Evolutionary conservation across 176 grass and related monocot genomes (phyloP).

Genomic region (Ensete ventricosum): DNA sequence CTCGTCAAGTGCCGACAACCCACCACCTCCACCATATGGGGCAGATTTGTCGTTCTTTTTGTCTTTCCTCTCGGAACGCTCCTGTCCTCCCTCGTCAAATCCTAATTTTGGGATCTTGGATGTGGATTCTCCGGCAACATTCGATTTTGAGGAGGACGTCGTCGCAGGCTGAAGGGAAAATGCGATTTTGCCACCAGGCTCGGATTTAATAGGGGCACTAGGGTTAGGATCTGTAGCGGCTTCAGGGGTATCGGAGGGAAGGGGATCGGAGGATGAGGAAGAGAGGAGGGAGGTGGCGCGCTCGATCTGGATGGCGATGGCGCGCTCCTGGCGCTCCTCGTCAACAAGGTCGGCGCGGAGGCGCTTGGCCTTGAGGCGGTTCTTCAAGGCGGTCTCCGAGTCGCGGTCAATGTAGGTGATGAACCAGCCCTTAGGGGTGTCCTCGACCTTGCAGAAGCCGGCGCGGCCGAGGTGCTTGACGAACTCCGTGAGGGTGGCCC

Average conservation of each 20-base stretch:
- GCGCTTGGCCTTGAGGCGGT: conserved; percentile 74
- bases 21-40: conserved; percentile 15
- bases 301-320: conserved; percentile 72
- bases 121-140: background rate
- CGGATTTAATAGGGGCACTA: conserved; percentile 8
- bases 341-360: conserved; percentile 60
- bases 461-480: conserved; percentile 15
- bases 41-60: conserved; percentile 38
- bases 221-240: background rate
- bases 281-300: conserved; percentile 19
- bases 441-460: conserved; percentile 67
- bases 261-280: background rate
- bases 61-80: conserved; percentile 9
- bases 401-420: conserved; percentile 86
- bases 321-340: conserved; percentile 74
- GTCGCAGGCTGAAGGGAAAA: conserved; percentile 44
- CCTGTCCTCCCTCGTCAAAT: conserved; percentile 41
- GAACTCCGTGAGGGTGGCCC: conserved; percentile 10
- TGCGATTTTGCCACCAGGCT: conserved; percentile 40
- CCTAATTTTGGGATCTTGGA: conserved; percentile 37
- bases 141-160: background rate
- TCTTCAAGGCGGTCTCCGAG: conserved; percentile 72
- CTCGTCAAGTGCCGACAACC: conserved; percentile 58
- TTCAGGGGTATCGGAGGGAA: background rate
- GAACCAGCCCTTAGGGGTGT: conserved; percentile 95